A percentile compares a stretch with the other conserved stretches of the same genome.
Conservation (phyloP, 495 filamentous ascomycete species). For the Xylaria palmicola region DNA sequence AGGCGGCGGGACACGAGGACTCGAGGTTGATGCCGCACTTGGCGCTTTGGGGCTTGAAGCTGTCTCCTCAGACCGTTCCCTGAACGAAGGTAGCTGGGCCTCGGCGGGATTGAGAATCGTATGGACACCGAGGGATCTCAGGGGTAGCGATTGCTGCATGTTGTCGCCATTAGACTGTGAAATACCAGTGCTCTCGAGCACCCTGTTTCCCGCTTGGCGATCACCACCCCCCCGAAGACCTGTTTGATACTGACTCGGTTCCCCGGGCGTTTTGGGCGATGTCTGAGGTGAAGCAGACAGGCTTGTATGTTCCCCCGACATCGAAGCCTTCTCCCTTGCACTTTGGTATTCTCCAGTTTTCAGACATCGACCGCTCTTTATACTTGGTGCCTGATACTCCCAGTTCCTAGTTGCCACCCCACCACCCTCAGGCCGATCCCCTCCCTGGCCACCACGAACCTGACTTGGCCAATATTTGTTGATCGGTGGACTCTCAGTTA, state of each 20-base stretch:
- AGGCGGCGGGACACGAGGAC: slow-evolving; percentile 27
- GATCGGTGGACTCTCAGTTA: slow-evolving; percentile 6
- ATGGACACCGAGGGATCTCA: slow-evolving; percentile 47
- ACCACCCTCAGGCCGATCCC: slow-evolving; percentile 34
- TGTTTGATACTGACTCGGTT: slow-evolving; percentile 25
- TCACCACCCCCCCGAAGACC: slow-evolving; percentile 24
- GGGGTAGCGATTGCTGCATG: slow-evolving; percentile 34
- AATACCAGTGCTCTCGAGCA: slow-evolving; percentile 22
- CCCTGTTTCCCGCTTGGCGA: slow-evolving; percentile 22
- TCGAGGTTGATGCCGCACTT: slow-evolving; percentile 31
- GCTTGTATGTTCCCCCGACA: slow-evolving; percentile 55
- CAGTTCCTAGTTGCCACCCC: slow-evolving; percentile 26
- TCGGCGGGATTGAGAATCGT: slow-evolving; percentile 53
- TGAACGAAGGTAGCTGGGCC: slow-evolving; percentile 14
- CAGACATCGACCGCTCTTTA: slow-evolving; percentile 54
- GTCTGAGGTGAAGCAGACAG: slow-evolving; percentile 46
- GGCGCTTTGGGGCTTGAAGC: slow-evolving; percentile 22
- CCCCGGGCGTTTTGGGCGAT: slow-evolving; percentile 28
- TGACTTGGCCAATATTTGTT: slow-evolving; percentile 13
- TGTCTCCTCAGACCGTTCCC: slow-evolving; percentile 3
- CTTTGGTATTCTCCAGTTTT: slow-evolving; percentile 46
- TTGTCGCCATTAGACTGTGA: slow-evolving; percentile 32
- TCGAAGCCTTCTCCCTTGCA: slow-evolving; percentile 59
- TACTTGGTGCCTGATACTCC: slow-evolving; percentile 26
- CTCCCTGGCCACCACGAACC: slow-evolving; percentile 26